phyloP scores from a whole-genome alignment of 2,329 filamentous ascomycete species.

The Albifimbria verrucaria region DNA sequence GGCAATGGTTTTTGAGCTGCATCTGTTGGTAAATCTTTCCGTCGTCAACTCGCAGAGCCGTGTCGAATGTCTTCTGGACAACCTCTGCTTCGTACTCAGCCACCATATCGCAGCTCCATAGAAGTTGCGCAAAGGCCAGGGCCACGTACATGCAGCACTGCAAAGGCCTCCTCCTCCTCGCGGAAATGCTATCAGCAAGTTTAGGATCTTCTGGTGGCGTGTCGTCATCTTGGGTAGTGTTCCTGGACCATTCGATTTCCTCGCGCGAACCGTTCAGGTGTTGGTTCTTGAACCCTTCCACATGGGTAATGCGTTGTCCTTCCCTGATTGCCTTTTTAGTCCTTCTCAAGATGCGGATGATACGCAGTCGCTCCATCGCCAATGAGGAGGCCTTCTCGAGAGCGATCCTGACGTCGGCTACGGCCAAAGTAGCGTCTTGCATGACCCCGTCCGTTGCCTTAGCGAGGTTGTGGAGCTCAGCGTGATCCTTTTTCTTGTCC shows the following conservation, averaged over 20 bases:
- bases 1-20: conserved; percentile 12
- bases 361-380: background rate
- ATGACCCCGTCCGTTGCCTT: background rate
- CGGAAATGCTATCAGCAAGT: conserved; percentile 5
- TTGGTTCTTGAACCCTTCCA: conserved; percentile 9
- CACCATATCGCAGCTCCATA: conserved; percentile 11
- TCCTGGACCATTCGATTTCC: conserved; percentile 3
- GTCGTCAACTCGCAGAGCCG: conserved; percentile 13
- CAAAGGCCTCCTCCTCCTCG: conserved; percentile 11
- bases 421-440: background rate
- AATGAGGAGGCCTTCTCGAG: background rate
- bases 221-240: conserved; percentile 8
- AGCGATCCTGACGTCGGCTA: background rate
- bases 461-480: background rate
- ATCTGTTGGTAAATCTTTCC: conserved; percentile 11
- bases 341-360: conserved; percentile 10
- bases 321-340: conserved; percentile 11
- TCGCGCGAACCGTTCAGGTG: conserved; percentile 5
- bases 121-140: conserved; percentile 10
- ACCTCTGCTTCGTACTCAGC: conserved; percentile 15
- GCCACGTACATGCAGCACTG: conserved; percentile 16
- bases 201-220: too few species aligned
- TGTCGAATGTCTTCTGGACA: conserved; percentile 10
- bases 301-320: conserved; percentile 12
- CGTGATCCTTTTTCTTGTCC: background rate